Base-by-base conservation (phyloP, 768 basidiomycete genomes). In the Neoboletus brunneissimus region DNA sequence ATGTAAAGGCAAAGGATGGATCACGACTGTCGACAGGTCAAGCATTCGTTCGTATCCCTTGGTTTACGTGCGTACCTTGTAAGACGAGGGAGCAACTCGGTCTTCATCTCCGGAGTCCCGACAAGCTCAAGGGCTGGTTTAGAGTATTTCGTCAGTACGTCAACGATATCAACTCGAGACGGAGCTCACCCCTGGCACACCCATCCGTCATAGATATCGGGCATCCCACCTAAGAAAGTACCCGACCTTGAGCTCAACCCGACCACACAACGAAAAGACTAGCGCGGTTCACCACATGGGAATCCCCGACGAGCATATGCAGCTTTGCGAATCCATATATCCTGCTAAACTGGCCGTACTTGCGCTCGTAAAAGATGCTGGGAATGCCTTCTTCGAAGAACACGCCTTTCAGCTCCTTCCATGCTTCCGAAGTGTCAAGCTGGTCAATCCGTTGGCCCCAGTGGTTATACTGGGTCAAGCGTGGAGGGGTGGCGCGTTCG, bases 161-260 rank as follows among this genome's bases (percentile, higher is more conserved):
- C 10, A 13, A 22, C n/a, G 42, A 35, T 18, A 40, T 31, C 34
- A 20, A 16, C 22, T 27, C 46, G 8, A 47, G 47, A 54, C 37
- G 4, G 29, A 27, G 57, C 72, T 37, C 40, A 80, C 81, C 77
- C 64, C 89, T 75, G 9, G 89, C 88, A 37, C 79, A 78, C 0
- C 89, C 89, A 66, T 92, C 89, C 0, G 88, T 87, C 90, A 92
- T 91, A 37, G 83, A 83, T 54, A 89, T 69, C 1, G 90, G 90
- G 55, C 89, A 91, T 55, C 85, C 81, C 10, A 86, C 77, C 84
- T 87, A 13, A 35, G 45, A n/a, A 20, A 40, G 27, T 3, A 22
- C 10, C 23, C 41, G 25, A 16, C 22, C 38, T 32, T 1, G 31
- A 50, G n/a, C 22, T 31, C 20, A 20, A 54, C 43, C n/a, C 31